Base-by-base conservation (phyloP, 2,329 filamentous ascomycete genomes). In the Graphiopsis chlorocephala region DNA sequence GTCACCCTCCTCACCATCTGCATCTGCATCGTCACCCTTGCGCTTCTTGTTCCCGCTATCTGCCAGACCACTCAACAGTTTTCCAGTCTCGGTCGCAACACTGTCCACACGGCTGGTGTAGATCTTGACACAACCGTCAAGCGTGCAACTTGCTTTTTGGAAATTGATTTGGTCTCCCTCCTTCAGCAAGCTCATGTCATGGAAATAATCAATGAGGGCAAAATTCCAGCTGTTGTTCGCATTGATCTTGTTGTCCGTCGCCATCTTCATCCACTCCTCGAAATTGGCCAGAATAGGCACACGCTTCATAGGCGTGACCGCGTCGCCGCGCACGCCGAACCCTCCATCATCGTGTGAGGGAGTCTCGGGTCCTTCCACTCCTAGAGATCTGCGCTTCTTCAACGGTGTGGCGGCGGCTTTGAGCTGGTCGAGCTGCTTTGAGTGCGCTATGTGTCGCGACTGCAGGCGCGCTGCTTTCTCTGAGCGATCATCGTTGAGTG, bases 201-300 rank as follows among this genome's bases (percentile, higher is more conserved):
- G 94, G 74, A 99, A 99, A 79, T 99, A 99, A 78, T 99, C 95
- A 75, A 99, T 99, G 20, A 99, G 86, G n/a, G 95, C 95, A 80
- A 99, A 98, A 78, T 98, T 98, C 95, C 95, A 99, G 31, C 93
- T 97, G 78, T 99, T 99, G 66, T 90, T 88, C 57, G 95, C 94
- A 76, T 98, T 99, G 83, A 99, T 99, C 76, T 84, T 84, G 73
- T 99, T 99, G 81, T 99, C 95, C 17, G 95, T 98, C 2, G 95
- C 95, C 93, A 99, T 96, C 84, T 98, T 99, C 93, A 99, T 98
- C 95, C 94, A 98, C 77, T 99, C 95, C 78, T 99, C 95, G 73
- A 98, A 99, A 79, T 99, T 99, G 74, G 95, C 95, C 63, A 99
- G 83, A 72, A 99, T 90, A 1, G 95, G 95, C 29, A 97, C 92